Evolutionary conservation across 495 filamentous ascomycete species (phyloP).

Genomic region (Neurospora sublineolata): DNA sequence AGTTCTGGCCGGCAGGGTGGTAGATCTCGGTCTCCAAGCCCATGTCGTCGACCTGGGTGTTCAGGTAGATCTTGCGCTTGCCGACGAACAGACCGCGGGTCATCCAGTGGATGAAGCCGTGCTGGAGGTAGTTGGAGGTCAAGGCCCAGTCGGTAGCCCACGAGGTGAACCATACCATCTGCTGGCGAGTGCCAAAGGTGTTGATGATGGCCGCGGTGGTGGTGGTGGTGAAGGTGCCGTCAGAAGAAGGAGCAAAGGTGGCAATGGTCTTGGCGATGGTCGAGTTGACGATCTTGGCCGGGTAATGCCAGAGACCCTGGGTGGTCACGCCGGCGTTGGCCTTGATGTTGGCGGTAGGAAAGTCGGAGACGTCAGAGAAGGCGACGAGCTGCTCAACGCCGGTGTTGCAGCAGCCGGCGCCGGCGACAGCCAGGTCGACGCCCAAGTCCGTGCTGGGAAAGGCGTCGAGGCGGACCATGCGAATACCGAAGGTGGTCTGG

Average conservation of each 20-base stretch:
- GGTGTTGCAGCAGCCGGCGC: conserved; percentile 27
- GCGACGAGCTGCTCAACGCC: conserved; percentile 42
- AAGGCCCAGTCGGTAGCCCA: conserved; percentile 46
- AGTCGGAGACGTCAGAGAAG: conserved; percentile 36
- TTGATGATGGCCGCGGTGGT: conserved; percentile 53
- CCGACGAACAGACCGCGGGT: conserved; percentile 46
- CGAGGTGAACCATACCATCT: conserved; percentile 50
- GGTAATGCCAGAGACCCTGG: conserved; percentile 46
- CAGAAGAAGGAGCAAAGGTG: conserved; percentile 30
- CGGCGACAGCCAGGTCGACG: conserved; percentile 7
- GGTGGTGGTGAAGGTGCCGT: conserved; percentile 8
- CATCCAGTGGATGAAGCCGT: conserved; percentile 54
- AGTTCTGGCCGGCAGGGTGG: conserved; percentile 25
- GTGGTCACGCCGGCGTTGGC: conserved; percentile 18
- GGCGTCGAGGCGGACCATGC: conserved; percentile 50
- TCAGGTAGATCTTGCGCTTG: conserved; percentile 43
- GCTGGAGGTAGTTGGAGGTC: conserved; percentile 46
- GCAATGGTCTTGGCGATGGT: conserved; percentile 44
- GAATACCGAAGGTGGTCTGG: conserved; percentile 44
- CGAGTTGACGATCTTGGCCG: conserved; percentile 42
- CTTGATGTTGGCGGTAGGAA: conserved; percentile 40
- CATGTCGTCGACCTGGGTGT: conserved; percentile 58
- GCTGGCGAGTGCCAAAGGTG: conserved; percentile 43
- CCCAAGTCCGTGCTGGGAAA: conserved; percentile 44
- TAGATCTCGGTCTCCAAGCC: conserved; percentile 47